These are phyloP conservation scores for Pyricularia pennisetigena DNA, from an alignment of 2,329 filamentous ascomycete species.

Conservation along the genomic window DNA sequence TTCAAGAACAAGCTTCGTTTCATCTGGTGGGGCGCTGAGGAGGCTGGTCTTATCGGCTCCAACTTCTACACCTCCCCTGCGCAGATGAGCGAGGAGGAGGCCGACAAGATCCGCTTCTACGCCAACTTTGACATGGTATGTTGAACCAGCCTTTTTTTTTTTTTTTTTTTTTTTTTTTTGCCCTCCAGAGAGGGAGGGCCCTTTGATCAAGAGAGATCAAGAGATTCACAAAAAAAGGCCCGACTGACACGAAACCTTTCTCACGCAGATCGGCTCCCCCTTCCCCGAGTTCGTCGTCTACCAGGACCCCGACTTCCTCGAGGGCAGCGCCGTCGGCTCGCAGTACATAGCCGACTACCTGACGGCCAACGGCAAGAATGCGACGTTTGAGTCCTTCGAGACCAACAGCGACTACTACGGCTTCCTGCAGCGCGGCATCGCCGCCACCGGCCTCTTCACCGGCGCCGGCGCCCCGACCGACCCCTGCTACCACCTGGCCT, in stretches of 20 bases:
- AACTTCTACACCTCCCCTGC: slow-evolving; percentile 30
- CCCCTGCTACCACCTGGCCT: slow-evolving; percentile 33
- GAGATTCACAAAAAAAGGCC: too few species aligned
- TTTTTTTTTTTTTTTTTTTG: too few species aligned
- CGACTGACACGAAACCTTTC: slow-evolving; percentile 30
- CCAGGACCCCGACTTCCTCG: slow-evolving; percentile 29
- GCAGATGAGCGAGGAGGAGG: slow-evolving; percentile 34
- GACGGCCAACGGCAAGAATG: slow-evolving; percentile 57
- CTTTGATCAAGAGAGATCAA: too few species aligned
- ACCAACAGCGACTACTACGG: slow-evolving; percentile 48
- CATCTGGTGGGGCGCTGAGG: slow-evolving; percentile 48
- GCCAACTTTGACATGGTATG: slow-evolving; percentile 45
- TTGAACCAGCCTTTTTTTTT: slow-evolving; percentile 15
- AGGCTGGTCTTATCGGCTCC: slow-evolving; percentile 49
- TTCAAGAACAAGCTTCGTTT: slow-evolving; percentile 46
- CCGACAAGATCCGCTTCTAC: slow-evolving; percentile 41
- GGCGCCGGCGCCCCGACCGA: slow-evolving; percentile 44
- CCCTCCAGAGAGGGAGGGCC: too few species aligned
- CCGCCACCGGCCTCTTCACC: slow-evolving; percentile 45
- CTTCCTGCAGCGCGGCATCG: slow-evolving; percentile 47
- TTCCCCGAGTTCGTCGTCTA: slow-evolving; percentile 43
- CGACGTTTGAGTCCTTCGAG: slow-evolving; percentile 40
- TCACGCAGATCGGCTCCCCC: slow-evolving; percentile 31
- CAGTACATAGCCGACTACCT: slow-evolving; percentile 54
- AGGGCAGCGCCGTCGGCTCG: slow-evolving; percentile 28